Evolutionary conservation across 2,329 filamentous ascomycete genomes (phyloP).

Genomic region (Aspergillus calidoustus): DNA sequence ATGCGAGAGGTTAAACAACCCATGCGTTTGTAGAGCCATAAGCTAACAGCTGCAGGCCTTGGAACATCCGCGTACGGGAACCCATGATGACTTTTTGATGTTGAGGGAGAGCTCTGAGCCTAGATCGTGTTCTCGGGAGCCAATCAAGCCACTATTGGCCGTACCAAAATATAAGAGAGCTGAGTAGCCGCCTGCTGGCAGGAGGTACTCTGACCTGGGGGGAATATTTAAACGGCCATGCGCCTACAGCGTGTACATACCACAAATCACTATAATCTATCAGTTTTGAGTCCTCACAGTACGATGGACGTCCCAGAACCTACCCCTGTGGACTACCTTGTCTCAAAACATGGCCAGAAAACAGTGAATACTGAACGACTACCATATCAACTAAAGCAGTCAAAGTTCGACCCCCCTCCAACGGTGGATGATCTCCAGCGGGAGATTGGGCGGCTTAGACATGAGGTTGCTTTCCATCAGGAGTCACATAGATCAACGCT

Average conservation of each 20-base stretch:
- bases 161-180: too few relatives aligned
- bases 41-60: constrained; percentile 9
- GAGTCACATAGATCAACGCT: constrained; percentile 12
- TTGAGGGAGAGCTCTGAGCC: not conserved
- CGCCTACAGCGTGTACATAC: too few relatives aligned
- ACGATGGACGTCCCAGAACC: not conserved
- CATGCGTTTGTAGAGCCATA: not conserved
- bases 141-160: too few relatives aligned
- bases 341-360: constrained; percentile 12
- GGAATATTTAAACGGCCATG: too few relatives aligned
- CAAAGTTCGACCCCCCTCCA: constrained; percentile 12
- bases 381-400: constrained; percentile 12
- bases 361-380: constrained; percentile 21
- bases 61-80: constrained; percentile 13
- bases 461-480: constrained; percentile 19
- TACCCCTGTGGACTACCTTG: constrained; percentile 15
- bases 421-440: constrained; percentile 16
- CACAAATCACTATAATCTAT: too few relatives aligned
- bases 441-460: constrained; percentile 19
- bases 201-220: too few relatives aligned
- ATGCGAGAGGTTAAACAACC: constrained; percentile 7
- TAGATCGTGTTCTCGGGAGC: too few relatives aligned
- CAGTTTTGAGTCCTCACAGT: not conserved
- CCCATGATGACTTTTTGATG: constrained; percentile 16
- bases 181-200: too few relatives aligned